Evolutionary conservation across 176 grass and related monocot genomes (phyloP).

Genomic region (Paspalum vaginatum): DNA sequence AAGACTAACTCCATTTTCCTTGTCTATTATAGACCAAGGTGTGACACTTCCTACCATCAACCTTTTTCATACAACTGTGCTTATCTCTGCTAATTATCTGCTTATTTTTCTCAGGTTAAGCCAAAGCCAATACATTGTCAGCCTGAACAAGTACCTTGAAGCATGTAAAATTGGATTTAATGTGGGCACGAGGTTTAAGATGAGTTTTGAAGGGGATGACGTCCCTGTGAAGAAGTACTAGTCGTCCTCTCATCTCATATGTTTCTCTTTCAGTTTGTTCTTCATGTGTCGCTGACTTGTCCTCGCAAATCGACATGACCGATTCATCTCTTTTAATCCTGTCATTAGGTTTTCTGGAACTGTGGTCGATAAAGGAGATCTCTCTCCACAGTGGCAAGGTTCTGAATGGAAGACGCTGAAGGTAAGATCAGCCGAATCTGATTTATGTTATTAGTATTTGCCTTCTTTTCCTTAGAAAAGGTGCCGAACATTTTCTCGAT

Average conservation of each 20-base stretch:
- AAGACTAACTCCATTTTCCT: slow-evolving; percentile 89
- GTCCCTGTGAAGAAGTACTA: slow-evolving; percentile 84
- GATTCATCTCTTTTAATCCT: not conserved
- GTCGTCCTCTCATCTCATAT: slow-evolving; percentile 10
- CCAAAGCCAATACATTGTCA: slow-evolving; percentile 93
- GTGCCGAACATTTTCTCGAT: not conserved
- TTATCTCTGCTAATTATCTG: slow-evolving; percentile 16
- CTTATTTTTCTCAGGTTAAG: slow-evolving; percentile 63
- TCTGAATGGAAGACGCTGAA: slow-evolving; percentile 93
- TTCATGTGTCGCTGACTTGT: slow-evolving; percentile 10
- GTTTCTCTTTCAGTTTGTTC: slow-evolving; percentile 37
- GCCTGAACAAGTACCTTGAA: slow-evolving; percentile 80
- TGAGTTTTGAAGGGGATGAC: slow-evolving; percentile 98
- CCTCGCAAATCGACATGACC: not conserved
- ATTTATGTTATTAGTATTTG: not conserved
- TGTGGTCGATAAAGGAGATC: slow-evolving; percentile 67
- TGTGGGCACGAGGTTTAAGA: slow-evolving; percentile 87
- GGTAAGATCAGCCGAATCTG: slow-evolving; percentile 41
- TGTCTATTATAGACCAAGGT: slow-evolving; percentile 98
- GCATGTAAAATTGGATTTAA: slow-evolving; percentile 70
- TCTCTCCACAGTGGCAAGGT: slow-evolving; percentile 73
- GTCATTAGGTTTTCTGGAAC: slow-evolving; percentile 76
- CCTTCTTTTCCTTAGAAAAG: not conserved
- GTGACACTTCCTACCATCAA: not conserved
- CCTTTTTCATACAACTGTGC: not conserved